Evolutionary conservation across 2,329 filamentous ascomycete genomes (phyloP).

Genomic region (Ceratocystiopsis minuta): DNA sequence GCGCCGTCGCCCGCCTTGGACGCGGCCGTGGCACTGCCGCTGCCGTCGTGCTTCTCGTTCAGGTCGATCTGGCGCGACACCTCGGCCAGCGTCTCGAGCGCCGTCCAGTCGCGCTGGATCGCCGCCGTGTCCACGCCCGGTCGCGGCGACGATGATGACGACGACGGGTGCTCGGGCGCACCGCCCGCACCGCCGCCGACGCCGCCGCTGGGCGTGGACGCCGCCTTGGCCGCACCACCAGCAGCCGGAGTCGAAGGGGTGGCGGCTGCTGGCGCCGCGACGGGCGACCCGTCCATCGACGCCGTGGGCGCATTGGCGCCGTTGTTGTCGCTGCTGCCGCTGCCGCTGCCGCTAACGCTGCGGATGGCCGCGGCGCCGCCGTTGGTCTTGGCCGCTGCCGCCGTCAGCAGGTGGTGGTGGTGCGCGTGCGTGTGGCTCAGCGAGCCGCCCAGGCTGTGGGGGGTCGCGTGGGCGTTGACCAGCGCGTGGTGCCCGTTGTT

Average conservation of each 20-base stretch:
- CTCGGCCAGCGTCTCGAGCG: conserved; percentile 72
- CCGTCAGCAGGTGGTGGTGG: conserved; percentile 8
- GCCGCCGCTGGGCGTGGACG: conserved; percentile 4
- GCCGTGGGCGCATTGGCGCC: too few relatives aligned
- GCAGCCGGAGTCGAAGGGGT: neutral
- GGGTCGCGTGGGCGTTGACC: conserved; percentile 9
- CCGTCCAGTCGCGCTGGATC: conserved; percentile 45
- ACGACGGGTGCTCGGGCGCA: conserved; percentile 3
- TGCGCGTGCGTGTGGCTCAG: conserved; percentile 8
- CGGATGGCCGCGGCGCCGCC: too few relatives aligned
- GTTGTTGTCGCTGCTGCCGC: too few relatives aligned
- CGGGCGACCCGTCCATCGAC: neutral
- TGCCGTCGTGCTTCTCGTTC: conserved; percentile 39
- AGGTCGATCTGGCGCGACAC: conserved; percentile 66
- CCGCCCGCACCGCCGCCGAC: conserved; percentile 8
- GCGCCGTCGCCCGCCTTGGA: conserved; percentile 14
- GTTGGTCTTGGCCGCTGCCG: too few relatives aligned
- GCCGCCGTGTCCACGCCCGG: conserved; percentile 20
- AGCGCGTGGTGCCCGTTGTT: conserved; percentile 1
- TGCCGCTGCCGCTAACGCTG: neutral
- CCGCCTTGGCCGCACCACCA: conserved; percentile 1
- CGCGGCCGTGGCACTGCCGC: too few relatives aligned
- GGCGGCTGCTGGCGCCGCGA: neutral
- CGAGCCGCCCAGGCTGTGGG: too few relatives aligned
- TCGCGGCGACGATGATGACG: conserved; percentile 3